Evolutionary conservation across 192 early-diverging fungal species (phyloP), one percentile per base, ranked within the genome.

Genomic region (Haplosporangium gracile): DNA sequence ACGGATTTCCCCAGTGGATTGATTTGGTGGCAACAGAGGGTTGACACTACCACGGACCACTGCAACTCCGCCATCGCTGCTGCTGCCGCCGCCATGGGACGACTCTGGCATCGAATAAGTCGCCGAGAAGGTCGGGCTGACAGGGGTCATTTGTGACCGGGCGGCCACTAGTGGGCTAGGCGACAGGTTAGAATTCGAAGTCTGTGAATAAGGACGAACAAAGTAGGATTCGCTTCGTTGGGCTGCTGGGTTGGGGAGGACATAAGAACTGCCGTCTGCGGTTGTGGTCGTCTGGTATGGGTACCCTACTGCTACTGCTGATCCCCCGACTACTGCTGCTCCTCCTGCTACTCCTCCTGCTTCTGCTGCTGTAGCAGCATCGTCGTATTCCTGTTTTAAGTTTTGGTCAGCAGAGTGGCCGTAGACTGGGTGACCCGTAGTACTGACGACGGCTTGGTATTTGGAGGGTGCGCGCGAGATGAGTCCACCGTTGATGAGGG

Each of bases 41-140:
- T 32, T 65, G 26, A 65, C 60, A 65, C 60, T 34, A 29, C 29
- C 60, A 26, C 7, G n/a, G 26, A 24, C n/a, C 24, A 10, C 26
- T 15, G 11, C 26, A 32, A 32, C 26, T 65, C 60, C 60, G 13
- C 60, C 29, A 65, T 65, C 60, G 4, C 26, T 65, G 13, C 60
- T 65, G 29, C 60, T 74, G 20, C 80, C 70, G 29, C 80, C 80
- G 5, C 49, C 49, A 51, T 75, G 80, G 1, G 42, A 15, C 8
- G 80, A 81, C 18, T 71, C 80, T 29, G 80, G 74, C n/a, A 81
- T 29, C 0, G 80, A 81, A 53, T 57, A 75, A 11, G 80, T 43
- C 8, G 72, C 51, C n/a, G 80, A 81, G n/a, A 70, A 81, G 13
- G 73, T 45, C n/a, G 80, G 80, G 26, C 60, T 65, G 60, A 65